Conservation (phyloP, 2,329 filamentous ascomycete species). For the Ophiostoma australiae region DNA sequence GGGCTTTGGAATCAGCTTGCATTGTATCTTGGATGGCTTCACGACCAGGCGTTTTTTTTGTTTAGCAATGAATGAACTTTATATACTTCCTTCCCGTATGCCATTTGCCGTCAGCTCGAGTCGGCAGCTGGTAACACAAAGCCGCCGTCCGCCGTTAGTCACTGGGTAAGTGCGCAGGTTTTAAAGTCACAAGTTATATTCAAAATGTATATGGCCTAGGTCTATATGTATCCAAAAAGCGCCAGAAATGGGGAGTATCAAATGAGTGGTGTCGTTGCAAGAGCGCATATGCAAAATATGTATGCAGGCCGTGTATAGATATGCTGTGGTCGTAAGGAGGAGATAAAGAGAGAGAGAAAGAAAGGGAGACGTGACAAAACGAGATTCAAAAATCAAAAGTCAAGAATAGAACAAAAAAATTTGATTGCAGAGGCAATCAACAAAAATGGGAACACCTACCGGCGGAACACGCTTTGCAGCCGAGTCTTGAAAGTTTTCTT, state of each 20-base stretch:
- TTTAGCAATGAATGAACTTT: constrained; percentile 16
- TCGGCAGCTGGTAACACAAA: background rate
- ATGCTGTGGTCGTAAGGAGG: background rate
- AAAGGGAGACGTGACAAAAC: background rate
- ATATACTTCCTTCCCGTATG: background rate
- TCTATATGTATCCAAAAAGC: background rate
- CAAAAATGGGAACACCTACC: background rate
- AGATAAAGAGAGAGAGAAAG: background rate
- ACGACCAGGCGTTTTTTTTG: constrained; percentile 14
- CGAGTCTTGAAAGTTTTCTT: background rate
- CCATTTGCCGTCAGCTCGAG: background rate
- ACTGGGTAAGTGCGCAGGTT: background rate
- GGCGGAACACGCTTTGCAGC: background rate
- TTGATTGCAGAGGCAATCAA: background rate
- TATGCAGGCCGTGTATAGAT: background rate
- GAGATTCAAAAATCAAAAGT: background rate
- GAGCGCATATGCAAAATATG: background rate
- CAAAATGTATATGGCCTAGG: background rate
- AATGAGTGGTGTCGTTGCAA: background rate
- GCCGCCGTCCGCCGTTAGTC: background rate
- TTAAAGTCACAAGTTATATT: background rate
- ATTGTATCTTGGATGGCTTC: constrained; percentile 17
- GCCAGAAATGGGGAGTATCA: background rate
- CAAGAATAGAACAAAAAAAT: background rate
- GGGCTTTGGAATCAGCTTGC: constrained; percentile 14